These are phyloP conservation scores for Vachellia pachyceras DNA, from an alignment of 306 rosid species.

Conservation along the genomic window DNA sequence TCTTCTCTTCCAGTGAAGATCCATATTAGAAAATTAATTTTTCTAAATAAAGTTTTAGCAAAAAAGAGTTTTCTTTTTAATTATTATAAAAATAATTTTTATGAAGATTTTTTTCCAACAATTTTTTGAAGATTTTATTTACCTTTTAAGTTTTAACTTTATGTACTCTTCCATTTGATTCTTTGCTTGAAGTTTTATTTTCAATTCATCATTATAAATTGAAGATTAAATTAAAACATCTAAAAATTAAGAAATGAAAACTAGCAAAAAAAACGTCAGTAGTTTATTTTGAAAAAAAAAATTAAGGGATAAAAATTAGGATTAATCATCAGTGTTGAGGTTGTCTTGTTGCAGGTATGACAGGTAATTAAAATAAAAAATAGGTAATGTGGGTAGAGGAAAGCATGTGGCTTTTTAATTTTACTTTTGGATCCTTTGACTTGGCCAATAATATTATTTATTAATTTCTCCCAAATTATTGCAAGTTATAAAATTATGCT, in stretches of 20 bases:
- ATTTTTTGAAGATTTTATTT: too few species aligned
- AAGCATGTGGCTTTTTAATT: background rate
- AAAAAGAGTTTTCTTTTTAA: too few species aligned
- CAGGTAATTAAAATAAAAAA: background rate
- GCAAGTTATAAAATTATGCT: background rate
- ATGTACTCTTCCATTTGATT: background rate
- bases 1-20: slow-evolving; percentile 11
- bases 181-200: background rate
- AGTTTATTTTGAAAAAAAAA: too few species aligned
- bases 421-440: background rate
- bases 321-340: background rate
- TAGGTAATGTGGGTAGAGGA: background rate
- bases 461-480: background rate
- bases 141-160: too few species aligned
- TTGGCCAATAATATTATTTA: background rate
- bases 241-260: background rate
- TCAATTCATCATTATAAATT: background rate
- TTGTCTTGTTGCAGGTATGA: background rate
- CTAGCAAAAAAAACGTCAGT: too few species aligned
- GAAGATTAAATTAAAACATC: background rate
- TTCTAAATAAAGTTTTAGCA: too few species aligned
- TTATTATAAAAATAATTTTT: too few species aligned
- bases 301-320: background rate
- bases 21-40: too few species aligned
- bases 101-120: too few species aligned